phyloP scores from a whole-genome alignment of 1,139 yeast genomes.

The Debaryomyces robertsiae region DNA sequence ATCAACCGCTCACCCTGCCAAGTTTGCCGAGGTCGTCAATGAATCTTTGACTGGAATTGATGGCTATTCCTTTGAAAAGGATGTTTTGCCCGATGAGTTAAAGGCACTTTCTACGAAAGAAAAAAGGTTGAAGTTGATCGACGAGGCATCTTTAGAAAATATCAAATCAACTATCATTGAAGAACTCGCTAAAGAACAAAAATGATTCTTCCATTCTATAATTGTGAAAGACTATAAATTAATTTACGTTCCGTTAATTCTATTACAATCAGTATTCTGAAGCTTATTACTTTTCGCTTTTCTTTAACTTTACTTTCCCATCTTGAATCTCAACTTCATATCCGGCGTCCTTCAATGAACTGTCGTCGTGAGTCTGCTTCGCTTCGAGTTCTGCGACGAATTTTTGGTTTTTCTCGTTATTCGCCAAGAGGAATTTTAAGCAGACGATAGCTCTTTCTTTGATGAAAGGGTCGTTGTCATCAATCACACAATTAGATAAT shows the following conservation, averaged over 20 bases:
- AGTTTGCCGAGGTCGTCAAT: constrained; percentile 94
- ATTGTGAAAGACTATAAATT: background rate
- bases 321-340: constrained; percentile 40
- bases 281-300: constrained; percentile 6
- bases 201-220: background rate
- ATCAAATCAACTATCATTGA: constrained; percentile 76
- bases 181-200: constrained; percentile 54
- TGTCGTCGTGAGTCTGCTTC: constrained; percentile 33
- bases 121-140: constrained; percentile 76
- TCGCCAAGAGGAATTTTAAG: constrained; percentile 63
- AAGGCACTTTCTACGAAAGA: constrained; percentile 68
- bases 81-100: constrained; percentile 88
- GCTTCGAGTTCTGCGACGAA: constrained; percentile 62
- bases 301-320: constrained; percentile 36
- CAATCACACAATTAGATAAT: constrained; percentile 81
- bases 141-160: constrained; percentile 68
- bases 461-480: constrained; percentile 84
- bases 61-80: constrained; percentile 81
- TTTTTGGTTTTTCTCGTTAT: constrained; percentile 68
- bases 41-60: constrained; percentile 65
- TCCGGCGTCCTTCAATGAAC: constrained; percentile 41
- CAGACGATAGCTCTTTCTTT: constrained; percentile 85
- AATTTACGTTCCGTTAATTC: constrained; percentile 6
- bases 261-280: constrained; percentile 1
- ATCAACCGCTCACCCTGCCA: constrained; percentile 98